A percentile compares a stretch with the other conserved stretches of the same genome.
Evolutionary conservation across 2,329 filamentous ascomycete genomes (phyloP).

Genomic region (Acarospora socialis): DNA sequence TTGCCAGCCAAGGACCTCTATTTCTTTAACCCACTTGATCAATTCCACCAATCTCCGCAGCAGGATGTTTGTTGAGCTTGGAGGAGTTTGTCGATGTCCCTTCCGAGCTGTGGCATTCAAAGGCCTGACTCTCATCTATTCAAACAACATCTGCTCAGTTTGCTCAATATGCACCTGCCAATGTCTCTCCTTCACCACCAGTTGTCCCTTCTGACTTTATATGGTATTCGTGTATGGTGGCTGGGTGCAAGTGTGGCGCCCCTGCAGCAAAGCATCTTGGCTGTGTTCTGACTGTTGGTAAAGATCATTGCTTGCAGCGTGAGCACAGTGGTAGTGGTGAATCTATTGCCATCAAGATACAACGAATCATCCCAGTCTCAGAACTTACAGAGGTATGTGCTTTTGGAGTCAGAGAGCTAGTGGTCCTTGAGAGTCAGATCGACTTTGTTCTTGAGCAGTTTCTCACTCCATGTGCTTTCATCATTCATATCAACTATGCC

Average conservation of each 20-base stretch:
- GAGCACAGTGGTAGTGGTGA: not conserved
- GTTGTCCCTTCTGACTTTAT: not conserved
- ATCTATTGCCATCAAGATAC: not conserved
- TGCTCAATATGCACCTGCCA: no score
- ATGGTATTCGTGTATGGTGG: not conserved
- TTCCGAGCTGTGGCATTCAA: no score
- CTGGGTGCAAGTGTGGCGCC: not conserved
- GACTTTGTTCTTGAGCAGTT: not conserved
- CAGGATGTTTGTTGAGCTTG: no score
- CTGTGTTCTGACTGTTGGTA: not conserved
- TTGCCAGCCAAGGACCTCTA: no score
- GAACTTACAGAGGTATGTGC: not conserved
- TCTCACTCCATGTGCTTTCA: not conserved
- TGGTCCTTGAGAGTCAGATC: not conserved
- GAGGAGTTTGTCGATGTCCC: no score
- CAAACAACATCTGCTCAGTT: no score
- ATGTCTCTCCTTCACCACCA: no score
- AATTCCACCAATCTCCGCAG: no score
- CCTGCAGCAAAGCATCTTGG: not conserved
- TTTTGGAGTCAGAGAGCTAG: not conserved
- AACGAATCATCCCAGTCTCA: not conserved
- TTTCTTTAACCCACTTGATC: no score
- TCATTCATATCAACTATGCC: not conserved
- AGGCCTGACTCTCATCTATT: no score
- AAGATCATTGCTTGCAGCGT: not conserved